phyloP scores from a whole-genome alignment of 441 rosid species.

The Raphanus hybrid region DNA sequence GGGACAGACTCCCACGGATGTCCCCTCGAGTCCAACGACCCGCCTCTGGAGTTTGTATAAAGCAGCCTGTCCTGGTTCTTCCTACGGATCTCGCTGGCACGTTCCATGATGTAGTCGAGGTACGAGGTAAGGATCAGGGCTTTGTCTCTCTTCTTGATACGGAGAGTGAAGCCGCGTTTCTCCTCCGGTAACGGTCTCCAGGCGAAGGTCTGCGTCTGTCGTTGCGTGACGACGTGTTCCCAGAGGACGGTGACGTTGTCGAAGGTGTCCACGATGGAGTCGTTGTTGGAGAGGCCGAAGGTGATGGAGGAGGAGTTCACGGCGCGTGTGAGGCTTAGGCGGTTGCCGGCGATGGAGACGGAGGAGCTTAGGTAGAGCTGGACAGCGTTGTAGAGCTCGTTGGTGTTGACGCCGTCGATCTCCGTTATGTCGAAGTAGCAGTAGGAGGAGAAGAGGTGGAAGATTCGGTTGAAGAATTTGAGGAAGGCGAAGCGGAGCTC shows the following conservation, averaged over 20 bases:
- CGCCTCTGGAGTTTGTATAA: constrained; percentile 81
- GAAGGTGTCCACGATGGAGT: constrained; percentile 65
- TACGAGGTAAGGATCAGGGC: constrained; percentile 57
- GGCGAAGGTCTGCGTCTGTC: constrained; percentile 68
- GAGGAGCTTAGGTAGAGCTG: constrained; percentile 82
- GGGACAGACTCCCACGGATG: constrained; percentile 94
- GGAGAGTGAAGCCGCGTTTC: constrained; percentile 77
- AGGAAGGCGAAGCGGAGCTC: constrained; percentile 70
- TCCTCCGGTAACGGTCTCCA: constrained; percentile 91
- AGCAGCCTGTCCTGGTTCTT: constrained; percentile 67
- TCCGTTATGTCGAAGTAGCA: constrained; percentile 88
- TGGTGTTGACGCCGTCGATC: constrained; percentile 89
- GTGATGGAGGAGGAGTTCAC: constrained; percentile 79
- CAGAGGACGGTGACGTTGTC: constrained; percentile 60
- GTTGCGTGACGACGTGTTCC: constrained; percentile 79
- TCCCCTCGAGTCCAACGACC: constrained; percentile 76
- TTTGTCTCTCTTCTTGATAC: constrained; percentile 66
- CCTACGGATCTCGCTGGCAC: constrained; percentile 58
- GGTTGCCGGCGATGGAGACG: constrained; percentile 74
- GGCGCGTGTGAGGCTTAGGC: constrained; percentile 81
- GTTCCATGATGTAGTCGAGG: constrained; percentile 72
- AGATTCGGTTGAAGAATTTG: constrained; percentile 57
- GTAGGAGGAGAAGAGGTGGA: constrained; percentile 57
- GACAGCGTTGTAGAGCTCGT: constrained; percentile 93
- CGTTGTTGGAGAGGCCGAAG: constrained; percentile 74